Conservation (phyloP, 495 filamentous ascomycete genomes). For the Tuber brumale region DNA sequence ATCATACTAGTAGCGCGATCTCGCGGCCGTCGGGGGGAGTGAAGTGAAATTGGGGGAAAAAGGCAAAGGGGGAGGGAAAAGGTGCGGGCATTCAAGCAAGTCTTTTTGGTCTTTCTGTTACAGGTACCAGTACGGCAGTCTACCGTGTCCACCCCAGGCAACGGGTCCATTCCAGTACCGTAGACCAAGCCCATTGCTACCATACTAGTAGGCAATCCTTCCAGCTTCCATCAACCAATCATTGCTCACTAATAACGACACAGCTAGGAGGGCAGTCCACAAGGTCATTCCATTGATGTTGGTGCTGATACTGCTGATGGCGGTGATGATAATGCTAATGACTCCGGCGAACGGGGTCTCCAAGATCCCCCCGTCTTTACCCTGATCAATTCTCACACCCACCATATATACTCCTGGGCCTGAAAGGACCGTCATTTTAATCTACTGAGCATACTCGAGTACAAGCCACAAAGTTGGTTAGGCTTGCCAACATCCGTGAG, state of each 20-base stretch:
- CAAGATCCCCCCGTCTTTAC: not conserved
- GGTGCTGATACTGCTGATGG: not conserved
- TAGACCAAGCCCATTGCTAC: not conserved
- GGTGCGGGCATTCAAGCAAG: not conserved
- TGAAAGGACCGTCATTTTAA: not conserved
- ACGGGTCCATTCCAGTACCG: not conserved
- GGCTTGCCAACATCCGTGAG: not conserved
- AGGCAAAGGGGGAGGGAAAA: not conserved
- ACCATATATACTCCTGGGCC: not conserved
- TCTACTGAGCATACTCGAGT: not conserved
- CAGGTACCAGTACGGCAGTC: not conserved
- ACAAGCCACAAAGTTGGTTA: not conserved
- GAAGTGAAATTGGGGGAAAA: not conserved
- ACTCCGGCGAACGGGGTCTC: not conserved
- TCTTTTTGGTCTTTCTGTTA: not conserved
- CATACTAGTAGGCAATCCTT: not conserved
- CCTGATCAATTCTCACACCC: not conserved
- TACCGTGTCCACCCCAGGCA: not conserved
- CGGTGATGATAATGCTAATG: not conserved
- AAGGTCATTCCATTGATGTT: not conserved
- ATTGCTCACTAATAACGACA: not conserved
- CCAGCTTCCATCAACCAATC: not conserved
- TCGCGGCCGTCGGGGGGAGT: not conserved
- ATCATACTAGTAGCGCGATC: not conserved
- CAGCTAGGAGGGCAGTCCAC: not conserved